Base-by-base conservation (phyloP, 192 early-diverging fungal genomes). In the Backusella parvicylindrica region DNA sequence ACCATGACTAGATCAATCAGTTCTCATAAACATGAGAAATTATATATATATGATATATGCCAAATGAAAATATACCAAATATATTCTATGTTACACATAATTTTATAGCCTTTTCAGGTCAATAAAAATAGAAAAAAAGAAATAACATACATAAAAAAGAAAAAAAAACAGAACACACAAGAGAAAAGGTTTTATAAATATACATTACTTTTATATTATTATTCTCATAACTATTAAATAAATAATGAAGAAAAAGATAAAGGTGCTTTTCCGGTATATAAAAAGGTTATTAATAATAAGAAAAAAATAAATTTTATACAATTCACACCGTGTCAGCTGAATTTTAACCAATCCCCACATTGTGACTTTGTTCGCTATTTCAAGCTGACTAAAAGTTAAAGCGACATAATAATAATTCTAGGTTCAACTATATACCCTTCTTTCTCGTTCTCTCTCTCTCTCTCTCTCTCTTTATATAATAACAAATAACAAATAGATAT, bases 321-420 rank as follows among this genome's bases (percentile, higher is more conserved):
- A 60, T 60, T 60, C 53, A 60, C 53, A 60, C 53, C 53, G 4
- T 60, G 53, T 60, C 53, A 60, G 53, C 53, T 60, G 53, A 28
- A 60, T 60, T 60, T 28, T 18, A 47, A 60, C 53, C 53, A 60
- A 60, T 60, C 53, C 53, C 53, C 53, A 60, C 53, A 60, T 26
- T 60, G 53, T 60, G 53, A 60, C 53, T 60, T 26, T 60, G 53
- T 60, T 60, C 53, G 53, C 53, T n/a, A 60, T 60, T 60, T 60
- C 53, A 60, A 60, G 53, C 53, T 60, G 53, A 60, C 53, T 60
- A 60, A 60, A 60, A 60, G 23, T 9, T 28, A 60, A 60, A 60
- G 23, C 53, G 2, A 60, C 53, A 60, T 60, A 60, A 60, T 60
- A 28, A 60, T 60, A 60, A 56, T 26, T 56, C 26, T 21, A 53